Percentiles rank a stretch among this genome's conserved stretches.
Evolutionary conservation across 2,329 filamentous ascomycete genomes (phyloP).

Genomic region (Paecilomyces fulvus): DNA sequence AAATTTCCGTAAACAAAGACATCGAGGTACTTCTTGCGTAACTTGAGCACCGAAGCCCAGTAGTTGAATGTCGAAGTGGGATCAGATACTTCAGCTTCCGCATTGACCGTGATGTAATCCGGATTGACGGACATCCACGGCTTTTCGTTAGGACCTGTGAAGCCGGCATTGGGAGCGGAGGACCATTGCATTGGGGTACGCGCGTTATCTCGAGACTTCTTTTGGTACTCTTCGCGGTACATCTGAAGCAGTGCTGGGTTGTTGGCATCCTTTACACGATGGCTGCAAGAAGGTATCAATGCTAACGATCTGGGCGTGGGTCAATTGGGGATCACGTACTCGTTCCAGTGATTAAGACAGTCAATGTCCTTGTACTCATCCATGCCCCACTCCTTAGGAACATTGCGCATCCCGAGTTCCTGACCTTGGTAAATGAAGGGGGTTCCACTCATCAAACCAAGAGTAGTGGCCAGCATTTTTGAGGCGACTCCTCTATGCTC

Average conservation of each 20-base stretch:
- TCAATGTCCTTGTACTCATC: constrained; percentile 62
- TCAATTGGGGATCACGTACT: constrained; percentile 32
- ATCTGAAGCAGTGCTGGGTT: constrained; percentile 20
- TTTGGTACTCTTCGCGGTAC: constrained; percentile 28
- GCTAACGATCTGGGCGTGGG: background rate
- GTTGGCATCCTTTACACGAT: constrained; percentile 18
- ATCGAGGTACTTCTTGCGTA: constrained; percentile 54
- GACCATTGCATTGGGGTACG: constrained; percentile 68
- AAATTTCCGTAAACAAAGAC: constrained; percentile 63
- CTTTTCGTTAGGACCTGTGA: constrained; percentile 44
- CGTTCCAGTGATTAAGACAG: constrained; percentile 48
- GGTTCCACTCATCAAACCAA: constrained; percentile 52
- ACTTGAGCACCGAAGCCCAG: constrained; percentile 51
- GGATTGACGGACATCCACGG: constrained; percentile 68
- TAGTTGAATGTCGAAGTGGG: constrained; percentile 49
- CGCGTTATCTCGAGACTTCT: constrained; percentile 54
- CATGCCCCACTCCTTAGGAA: constrained; percentile 53
- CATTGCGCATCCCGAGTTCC: constrained; percentile 59
- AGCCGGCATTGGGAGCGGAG: constrained; percentile 52
- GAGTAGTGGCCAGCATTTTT: constrained; percentile 53
- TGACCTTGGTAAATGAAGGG: constrained; percentile 63
- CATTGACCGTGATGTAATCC: constrained; percentile 52
- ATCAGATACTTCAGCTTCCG: constrained; percentile 35
- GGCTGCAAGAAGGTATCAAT: constrained; percentile 11
- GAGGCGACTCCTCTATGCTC: constrained; percentile 43